Evolutionary conservation across 192 early-diverging fungal genomes (phyloP).

Genomic region (Neocallimastix lanati): DNA sequence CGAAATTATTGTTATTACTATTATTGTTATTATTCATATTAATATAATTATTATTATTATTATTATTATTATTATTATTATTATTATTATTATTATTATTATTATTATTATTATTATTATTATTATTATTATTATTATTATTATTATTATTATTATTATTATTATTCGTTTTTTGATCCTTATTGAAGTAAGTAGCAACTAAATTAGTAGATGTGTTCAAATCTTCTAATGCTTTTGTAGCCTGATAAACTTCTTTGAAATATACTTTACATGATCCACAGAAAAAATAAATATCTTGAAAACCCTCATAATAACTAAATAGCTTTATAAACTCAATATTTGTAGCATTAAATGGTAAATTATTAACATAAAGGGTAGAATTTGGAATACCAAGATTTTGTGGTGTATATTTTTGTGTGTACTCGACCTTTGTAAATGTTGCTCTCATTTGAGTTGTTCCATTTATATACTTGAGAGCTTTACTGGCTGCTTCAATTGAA

Average conservation of each 20-base stretch:
- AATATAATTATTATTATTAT: background rate
- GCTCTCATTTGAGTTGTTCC: conserved; percentile 3
- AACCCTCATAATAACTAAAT: conserved; percentile 3
- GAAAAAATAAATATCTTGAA: conserved; percentile 5
- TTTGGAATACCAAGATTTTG: conserved; percentile 1
- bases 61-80: background rate
- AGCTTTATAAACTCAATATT: conserved; percentile 4
- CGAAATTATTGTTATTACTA: background rate
- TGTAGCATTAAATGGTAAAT: conserved; percentile 5
- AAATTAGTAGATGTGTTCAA: conserved; percentile 2
- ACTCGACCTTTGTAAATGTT: conserved; percentile 1
- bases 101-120: background rate
- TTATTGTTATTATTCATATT: background rate
- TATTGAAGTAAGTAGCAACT: conserved; percentile 4
- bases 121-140: background rate
- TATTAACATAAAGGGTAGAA: conserved; percentile 2
- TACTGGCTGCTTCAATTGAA: background rate
- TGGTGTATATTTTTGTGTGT: conserved; percentile 3
- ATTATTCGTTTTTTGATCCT: background rate
- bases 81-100: no score
- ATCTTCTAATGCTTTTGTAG: background rate
- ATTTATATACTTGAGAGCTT: background rate
- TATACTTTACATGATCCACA: conserved; percentile 5
- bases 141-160: background rate
- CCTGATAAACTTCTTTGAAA: conserved; percentile 1